Evolutionary conservation across 1,284 basidiomycete species (phyloP).

Genomic region (Caloboletus inedulis): DNA sequence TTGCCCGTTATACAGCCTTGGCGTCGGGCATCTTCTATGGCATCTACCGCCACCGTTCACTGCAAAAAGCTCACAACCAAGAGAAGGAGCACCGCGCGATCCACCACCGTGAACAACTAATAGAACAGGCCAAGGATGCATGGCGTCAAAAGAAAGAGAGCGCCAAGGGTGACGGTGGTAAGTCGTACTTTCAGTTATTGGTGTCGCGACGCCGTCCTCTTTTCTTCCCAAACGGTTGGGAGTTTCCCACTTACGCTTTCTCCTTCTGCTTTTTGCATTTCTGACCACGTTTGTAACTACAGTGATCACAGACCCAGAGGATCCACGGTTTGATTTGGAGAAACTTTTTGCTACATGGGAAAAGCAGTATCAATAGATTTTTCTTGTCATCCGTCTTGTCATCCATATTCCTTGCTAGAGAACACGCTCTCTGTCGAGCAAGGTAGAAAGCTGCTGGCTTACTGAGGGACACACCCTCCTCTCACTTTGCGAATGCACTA

Average conservation of each 20-base stretch:
- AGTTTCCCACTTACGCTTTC: not conserved
- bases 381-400: conserved; percentile 11
- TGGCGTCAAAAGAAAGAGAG: conserved; percentile 76
- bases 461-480: not conserved
- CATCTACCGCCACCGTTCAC: conserved; percentile 85
- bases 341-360: conserved; percentile 81
- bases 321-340: conserved; percentile 96
- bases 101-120: conserved; percentile 73
- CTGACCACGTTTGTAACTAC: conserved; percentile 23
- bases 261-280: not conserved
- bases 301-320: conserved; percentile 92
- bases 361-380: conserved; percentile 48
- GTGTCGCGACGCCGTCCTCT: not conserved
- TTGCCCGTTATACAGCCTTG: conserved; percentile 94
- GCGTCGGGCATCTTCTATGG: conserved; percentile 89
- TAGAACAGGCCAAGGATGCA: conserved; percentile 87
- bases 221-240: not conserved
- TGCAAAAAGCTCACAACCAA: conserved; percentile 80
- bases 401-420: conserved; percentile 32
- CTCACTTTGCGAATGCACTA: conserved; percentile 8
- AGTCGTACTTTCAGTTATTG: conserved; percentile 30
- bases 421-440: conserved; percentile 13
- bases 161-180: conserved; percentile 49
- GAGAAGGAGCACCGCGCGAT: conserved; percentile 66
- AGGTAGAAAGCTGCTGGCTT: conserved; percentile 10